phyloP scores from a whole-genome alignment of 2,329 filamentous ascomycete species.

The Ceratocystiopsis brevicomis region DNA sequence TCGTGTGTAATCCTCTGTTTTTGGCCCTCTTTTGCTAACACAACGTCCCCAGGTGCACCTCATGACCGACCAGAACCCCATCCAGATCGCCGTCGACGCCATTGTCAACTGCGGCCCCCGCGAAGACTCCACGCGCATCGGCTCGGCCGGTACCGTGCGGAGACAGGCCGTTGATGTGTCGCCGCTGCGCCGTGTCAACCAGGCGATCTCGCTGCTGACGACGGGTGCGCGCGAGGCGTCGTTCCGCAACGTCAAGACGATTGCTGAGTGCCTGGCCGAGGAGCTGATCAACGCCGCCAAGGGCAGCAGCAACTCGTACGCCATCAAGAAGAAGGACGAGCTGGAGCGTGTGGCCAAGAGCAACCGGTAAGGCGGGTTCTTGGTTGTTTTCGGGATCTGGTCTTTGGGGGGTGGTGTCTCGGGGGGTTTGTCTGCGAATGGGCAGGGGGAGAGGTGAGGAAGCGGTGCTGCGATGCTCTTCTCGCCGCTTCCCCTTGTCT shows the following conservation, averaged over 20 bases:
- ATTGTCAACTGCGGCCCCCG: conserved; percentile 99
- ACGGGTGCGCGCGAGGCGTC: conserved; percentile 96
- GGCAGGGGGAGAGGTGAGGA: conserved; percentile 8
- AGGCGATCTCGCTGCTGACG: conserved; percentile 96
- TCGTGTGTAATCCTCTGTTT: too few relatives aligned
- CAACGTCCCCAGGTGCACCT: conserved; percentile 70
- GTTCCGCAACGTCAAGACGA: conserved; percentile 99
- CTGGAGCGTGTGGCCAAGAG: conserved; percentile 99
- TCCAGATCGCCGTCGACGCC: conserved; percentile 97
- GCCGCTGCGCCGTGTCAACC: conserved; percentile 97
- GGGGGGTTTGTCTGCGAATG: too few relatives aligned
- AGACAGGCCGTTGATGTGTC: conserved; percentile 99
- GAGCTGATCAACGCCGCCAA: conserved; percentile 99
- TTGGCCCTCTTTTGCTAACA: too few relatives aligned
- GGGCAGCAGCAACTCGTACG: conserved; percentile 99
- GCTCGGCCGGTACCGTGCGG: conserved; percentile 97
- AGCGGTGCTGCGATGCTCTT: too few relatives aligned
- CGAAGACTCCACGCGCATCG: conserved; percentile 99
- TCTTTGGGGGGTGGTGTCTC: background rate
- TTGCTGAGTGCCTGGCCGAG: conserved; percentile 98
- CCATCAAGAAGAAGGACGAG: conserved; percentile 99
- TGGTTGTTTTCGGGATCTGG: background rate
- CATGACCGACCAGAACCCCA: conserved; percentile 99
- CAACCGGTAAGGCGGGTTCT: conserved; percentile 69
- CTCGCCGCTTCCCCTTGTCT: too few relatives aligned